These are phyloP conservation scores for Roridomyces roridus DNA, from an alignment of 768 basidiomycete genomes.

Conservation along the genomic window DNA sequence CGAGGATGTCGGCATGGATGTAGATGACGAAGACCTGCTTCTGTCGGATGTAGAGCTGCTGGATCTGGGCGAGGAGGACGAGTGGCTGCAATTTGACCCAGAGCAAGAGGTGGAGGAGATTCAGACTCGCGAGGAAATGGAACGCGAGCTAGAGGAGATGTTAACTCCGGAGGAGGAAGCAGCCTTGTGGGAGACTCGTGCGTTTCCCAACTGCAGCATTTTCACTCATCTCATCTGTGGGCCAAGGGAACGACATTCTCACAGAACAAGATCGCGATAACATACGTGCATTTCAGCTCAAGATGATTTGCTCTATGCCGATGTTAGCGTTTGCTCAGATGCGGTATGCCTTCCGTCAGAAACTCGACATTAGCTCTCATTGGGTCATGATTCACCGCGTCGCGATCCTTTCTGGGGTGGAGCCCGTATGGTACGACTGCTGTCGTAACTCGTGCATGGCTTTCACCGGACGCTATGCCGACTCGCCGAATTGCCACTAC, in stretches of 20 bases:
- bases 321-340: constrained; percentile 31
- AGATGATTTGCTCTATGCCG: constrained; percentile 31
- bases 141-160: too few relatives aligned
- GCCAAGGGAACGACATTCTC: constrained; percentile 29
- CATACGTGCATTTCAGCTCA: constrained; percentile 33
- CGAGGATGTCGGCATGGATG: too few relatives aligned
- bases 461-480: constrained; percentile 31
- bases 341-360: constrained; percentile 30
- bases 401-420: constrained; percentile 32
- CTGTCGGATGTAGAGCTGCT: too few relatives aligned
- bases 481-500: constrained; percentile 19
- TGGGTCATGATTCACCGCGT: constrained; percentile 32
- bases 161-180: too few relatives aligned
- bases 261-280: constrained; percentile 32
- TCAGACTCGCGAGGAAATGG: too few relatives aligned
- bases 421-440: constrained; percentile 34
- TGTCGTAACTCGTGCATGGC: constrained; percentile 42
- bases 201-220: too few relatives aligned
- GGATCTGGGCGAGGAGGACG: too few relatives aligned
- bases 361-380: constrained; percentile 32
- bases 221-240: too few relatives aligned
- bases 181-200: too few relatives aligned
- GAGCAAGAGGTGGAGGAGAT: too few relatives aligned
- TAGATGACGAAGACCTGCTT: too few relatives aligned
- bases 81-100: too few relatives aligned